Base-by-base conservation (phyloP, 352 stramenopile genomes). In the Globisporangium cystogenes region DNA sequence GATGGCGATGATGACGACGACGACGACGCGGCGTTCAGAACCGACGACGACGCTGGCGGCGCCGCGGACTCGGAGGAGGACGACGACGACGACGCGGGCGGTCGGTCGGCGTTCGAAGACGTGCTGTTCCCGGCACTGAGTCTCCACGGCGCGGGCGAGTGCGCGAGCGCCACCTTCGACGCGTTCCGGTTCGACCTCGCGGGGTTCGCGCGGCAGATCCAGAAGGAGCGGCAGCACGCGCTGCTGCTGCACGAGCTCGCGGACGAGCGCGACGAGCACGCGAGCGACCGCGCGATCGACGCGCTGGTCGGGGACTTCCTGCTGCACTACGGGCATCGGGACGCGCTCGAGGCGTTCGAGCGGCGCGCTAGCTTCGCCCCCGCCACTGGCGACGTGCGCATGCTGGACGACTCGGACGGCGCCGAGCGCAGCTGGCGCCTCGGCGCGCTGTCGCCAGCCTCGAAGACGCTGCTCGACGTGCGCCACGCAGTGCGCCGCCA, bases 161-260 rank as follows among this genome's bases (percentile, higher is more conserved):
- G 66, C 33, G 70, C 76, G 3, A 72, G 67, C 10, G 59, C 54
- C 20, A 46, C 60, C 5, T 70, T 67, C 39, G 42, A 59, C 7
- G 5, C 47, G 10, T 84, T 82, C 43, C 56, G 62, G 35, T 87
- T 87, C 33, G 68, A 86, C 55, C 29, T 87, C 18, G 4, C 40
- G 8, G 60, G 39, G 3, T 87, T 87, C 46, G 63, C 74, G 49
- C 58, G 66, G 33, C 62, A 84, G 48, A 51, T 83, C 10, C 62
- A 69, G 24, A 81, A 72, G 48, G 62, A 80, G 3, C 69, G 68
- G 1, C 76, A 84, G n/a, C 59, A 61, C 26, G 61, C 64, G 2
- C 53, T 86, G 23, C 16, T 45, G 4, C 24, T 47, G 4, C 52
- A 72, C 31, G 45, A 59, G 39, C 53, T 33, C 11, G 29, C 64